These are phyloP conservation scores for Verticillium dahliae DNA, from an alignment of 2,329 filamentous ascomycete genomes.

Conservation along the genomic window DNA sequence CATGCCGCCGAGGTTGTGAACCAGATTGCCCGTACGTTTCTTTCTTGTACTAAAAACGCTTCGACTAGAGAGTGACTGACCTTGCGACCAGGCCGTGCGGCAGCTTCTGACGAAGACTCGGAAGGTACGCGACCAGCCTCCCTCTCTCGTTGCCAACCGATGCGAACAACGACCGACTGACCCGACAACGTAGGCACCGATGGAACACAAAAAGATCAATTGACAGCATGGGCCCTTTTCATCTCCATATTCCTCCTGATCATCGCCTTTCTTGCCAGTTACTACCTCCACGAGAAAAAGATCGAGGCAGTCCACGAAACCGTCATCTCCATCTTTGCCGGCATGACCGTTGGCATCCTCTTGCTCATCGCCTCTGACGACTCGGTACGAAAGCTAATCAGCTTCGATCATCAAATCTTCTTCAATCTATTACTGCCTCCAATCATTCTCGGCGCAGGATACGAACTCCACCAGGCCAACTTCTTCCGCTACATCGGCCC, in stretches of 20 bases:
- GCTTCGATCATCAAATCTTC: constrained; percentile 98
- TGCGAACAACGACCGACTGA: constrained; percentile 5
- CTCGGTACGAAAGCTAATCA: constrained; percentile 83
- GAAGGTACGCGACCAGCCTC: constrained; percentile 4
- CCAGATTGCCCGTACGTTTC: not conserved
- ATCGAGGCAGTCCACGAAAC: constrained; percentile 98
- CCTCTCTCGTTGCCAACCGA: not conserved
- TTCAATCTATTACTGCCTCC: constrained; percentile 98
- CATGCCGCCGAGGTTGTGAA: not conserved
- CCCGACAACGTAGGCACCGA: constrained; percentile 7
- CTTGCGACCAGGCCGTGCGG: not conserved
- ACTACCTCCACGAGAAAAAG: constrained; percentile 92
- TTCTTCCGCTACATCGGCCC: constrained; percentile 98
- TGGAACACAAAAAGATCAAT: constrained; percentile 75
- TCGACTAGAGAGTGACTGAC: not conserved
- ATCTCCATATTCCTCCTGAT: constrained; percentile 95
- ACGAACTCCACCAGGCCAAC: constrained; percentile 96
- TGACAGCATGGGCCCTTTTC: constrained; percentile 94
- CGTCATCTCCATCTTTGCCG: constrained; percentile 95
- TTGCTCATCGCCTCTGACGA: constrained; percentile 76
- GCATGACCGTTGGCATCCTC: constrained; percentile 90
- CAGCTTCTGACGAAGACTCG: constrained; percentile 2
- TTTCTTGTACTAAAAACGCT: not conserved
- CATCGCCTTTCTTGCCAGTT: constrained; percentile 91
- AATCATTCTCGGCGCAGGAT: constrained; percentile 94